A percentile compares a stretch with the other conserved stretches of the same genome.
phyloP scores from a whole-genome alignment of 73 alveolate genomes.

The Paramecium pentaurelia region DNA sequence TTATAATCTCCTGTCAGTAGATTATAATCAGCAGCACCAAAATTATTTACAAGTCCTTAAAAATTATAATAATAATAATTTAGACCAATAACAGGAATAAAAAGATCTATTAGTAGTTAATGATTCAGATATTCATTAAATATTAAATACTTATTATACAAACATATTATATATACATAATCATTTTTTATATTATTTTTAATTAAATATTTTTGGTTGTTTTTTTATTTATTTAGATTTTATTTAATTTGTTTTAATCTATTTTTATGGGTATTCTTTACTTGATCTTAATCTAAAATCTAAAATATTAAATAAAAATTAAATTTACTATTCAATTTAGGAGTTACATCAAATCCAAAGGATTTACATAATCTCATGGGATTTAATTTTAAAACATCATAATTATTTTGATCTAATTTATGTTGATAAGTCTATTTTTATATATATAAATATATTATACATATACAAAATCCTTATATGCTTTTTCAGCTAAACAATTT shows the following conservation, averaged over 20 bases:
- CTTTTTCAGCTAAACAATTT: background rate
- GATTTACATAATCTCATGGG: conserved; percentile 15
- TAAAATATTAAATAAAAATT: background rate
- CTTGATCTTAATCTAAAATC: background rate
- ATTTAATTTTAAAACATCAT: background rate
- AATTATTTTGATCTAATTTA: background rate
- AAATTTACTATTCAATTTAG: background rate
- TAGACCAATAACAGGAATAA: background rate
- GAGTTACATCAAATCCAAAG: conserved; percentile 11
- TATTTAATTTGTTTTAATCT: background rate
- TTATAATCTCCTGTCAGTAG: background rate
- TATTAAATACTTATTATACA: background rate
- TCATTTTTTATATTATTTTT: background rate
- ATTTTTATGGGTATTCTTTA: background rate
- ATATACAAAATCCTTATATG: background rate
- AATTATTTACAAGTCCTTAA: background rate
- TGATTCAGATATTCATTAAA: background rate
- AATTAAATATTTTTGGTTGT: background rate
- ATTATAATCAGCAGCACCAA: background rate
- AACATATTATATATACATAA: background rate
- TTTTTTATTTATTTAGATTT: background rate
- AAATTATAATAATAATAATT: background rate
- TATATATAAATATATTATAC: background rate
- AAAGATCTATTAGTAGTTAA: background rate
- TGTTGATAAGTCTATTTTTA: background rate